Evolutionary conservation across 2,329 filamentous ascomycete genomes (phyloP).

Genomic region (Aspergillus vadensis): DNA sequence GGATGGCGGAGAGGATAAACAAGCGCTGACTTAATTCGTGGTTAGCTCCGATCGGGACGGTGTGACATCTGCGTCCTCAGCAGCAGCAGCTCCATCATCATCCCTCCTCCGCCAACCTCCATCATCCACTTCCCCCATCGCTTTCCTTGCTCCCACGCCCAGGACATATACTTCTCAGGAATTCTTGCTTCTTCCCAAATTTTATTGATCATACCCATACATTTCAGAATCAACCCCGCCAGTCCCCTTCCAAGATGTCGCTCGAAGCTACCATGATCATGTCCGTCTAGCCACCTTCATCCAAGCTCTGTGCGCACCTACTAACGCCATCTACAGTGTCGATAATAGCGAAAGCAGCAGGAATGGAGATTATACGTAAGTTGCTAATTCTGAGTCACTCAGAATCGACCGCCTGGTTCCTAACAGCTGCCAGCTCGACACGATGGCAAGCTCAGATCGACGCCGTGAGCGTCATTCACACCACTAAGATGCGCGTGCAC

Average conservation of each 20-base stretch:
- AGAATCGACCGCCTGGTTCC: slow-evolving; percentile 13
- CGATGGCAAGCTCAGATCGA: slow-evolving; percentile 96
- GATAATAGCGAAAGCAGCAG: slow-evolving; percentile 99
- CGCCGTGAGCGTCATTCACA: slow-evolving; percentile 92
- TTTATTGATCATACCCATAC: neutral
- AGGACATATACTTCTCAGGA: neutral
- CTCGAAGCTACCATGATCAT: slow-evolving; percentile 99
- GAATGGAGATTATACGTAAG: slow-evolving; percentile 83
- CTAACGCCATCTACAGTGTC: slow-evolving; percentile 57
- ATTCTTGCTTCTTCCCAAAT: neutral
- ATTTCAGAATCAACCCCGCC: slow-evolving; percentile 6
- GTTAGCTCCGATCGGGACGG: slow-evolving; percentile 21
- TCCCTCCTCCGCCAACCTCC: slow-evolving; percentile 12
- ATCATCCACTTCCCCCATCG: slow-evolving; percentile 13
- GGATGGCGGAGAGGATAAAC: slow-evolving; percentile 45
- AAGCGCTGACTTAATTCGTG: slow-evolving; percentile 38
- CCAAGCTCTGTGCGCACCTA: slow-evolving; percentile 15
- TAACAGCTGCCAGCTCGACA: slow-evolving; percentile 67
- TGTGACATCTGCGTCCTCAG: slow-evolving; percentile 27
- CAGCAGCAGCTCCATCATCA: slow-evolving; percentile 18
- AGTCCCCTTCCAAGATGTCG: slow-evolving; percentile 71
- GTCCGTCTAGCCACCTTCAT: slow-evolving; percentile 33
- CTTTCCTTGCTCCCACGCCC: slow-evolving; percentile 2
- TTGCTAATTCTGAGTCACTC: slow-evolving; percentile 7
- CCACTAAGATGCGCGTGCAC: slow-evolving; percentile 91